phyloP scores from a whole-genome alignment of 352 stramenopile genomes.

The Pythium apleroticum region DNA sequence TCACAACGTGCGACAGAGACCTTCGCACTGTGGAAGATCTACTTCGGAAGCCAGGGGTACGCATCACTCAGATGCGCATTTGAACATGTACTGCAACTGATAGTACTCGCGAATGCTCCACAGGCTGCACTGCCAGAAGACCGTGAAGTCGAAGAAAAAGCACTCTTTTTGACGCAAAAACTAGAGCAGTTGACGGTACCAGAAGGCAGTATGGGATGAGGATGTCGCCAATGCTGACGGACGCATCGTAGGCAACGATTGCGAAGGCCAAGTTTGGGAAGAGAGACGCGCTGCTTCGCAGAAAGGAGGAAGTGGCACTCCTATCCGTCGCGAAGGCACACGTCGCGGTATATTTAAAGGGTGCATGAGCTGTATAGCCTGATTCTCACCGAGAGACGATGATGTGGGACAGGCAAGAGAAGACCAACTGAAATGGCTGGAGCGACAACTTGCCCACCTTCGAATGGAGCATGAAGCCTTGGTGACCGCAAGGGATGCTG shows the following conservation, averaged over 20 bases:
- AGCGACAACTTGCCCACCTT: constrained; percentile 39
- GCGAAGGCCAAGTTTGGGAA: constrained; percentile 6
- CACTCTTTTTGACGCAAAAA: neutral
- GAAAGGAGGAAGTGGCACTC: neutral
- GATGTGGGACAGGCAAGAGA: constrained; percentile 8
- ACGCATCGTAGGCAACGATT: neutral
- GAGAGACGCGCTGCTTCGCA: neutral
- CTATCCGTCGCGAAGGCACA: neutral
- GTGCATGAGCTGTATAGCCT: no score
- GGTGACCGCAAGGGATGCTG: neutral
- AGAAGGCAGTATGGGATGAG: no score
- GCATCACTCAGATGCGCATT: neutral
- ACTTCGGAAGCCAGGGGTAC: constrained; percentile 10
- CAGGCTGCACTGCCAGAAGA: constrained; percentile 14
- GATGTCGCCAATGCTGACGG: neutral
- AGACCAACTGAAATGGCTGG: constrained; percentile 43
- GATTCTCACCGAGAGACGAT: neutral
- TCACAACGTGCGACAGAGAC: neutral
- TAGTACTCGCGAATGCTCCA: neutral
- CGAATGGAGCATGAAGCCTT: neutral
- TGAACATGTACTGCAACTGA: neutral
- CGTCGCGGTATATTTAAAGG: constrained; percentile 3
- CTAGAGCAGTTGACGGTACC: constrained; percentile 1
- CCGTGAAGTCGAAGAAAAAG: constrained; percentile 4
- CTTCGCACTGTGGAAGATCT: constrained; percentile 15